Evolutionary conservation across 768 basidiomycete genomes (phyloP), one percentile per base, ranked within the genome.

Genomic region (Astraeus odoratus): DNA sequence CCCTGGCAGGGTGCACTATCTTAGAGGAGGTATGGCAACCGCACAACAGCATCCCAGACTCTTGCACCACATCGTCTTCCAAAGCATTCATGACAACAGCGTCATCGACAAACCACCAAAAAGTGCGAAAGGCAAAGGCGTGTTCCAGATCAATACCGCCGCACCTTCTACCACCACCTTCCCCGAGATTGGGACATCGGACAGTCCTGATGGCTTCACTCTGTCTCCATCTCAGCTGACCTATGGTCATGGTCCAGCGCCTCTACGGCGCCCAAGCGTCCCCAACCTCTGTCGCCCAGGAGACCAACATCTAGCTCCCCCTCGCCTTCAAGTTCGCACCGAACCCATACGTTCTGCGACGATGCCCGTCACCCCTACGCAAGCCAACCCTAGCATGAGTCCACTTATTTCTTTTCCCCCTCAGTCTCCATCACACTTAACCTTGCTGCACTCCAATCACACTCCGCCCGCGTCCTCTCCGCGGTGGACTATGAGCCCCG

Each of bases 91-190:
- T 49, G 43, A 58, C 48, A 39, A 38, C 3, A 39, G 26, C 39
- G 33, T 30, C 12, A 10, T 43, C 22, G 44, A 47, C 9, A 65
- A 59, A 9, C 51, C 51, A 5, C 22, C 33, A 3, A 70, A 47
- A 63, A 50, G 48, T 29, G 47, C 57, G 50, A 68, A 70, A 48
- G 65, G 65, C 31, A 69, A 63, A 6, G 83, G 82, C 1, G 66
- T 88, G 27, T 83, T 80, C 60, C 83, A 84, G 58, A 75, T 87
- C 19, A 78, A 86, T 55, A 85, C 83, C 8, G 50, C 43, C 53
- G 67, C 74, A 33, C 76, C 77, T 8, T 57, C 70, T 18, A 74
- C 75, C 24, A 70, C 76, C 3, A 76, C 72, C 23, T 64, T 80
- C 6, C 74, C 76, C 38, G 78, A 85, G 57, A 69, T 84, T 39